Base-by-base conservation (phyloP, 805 yeast species). In the Jamesozyma piceae region DNA sequence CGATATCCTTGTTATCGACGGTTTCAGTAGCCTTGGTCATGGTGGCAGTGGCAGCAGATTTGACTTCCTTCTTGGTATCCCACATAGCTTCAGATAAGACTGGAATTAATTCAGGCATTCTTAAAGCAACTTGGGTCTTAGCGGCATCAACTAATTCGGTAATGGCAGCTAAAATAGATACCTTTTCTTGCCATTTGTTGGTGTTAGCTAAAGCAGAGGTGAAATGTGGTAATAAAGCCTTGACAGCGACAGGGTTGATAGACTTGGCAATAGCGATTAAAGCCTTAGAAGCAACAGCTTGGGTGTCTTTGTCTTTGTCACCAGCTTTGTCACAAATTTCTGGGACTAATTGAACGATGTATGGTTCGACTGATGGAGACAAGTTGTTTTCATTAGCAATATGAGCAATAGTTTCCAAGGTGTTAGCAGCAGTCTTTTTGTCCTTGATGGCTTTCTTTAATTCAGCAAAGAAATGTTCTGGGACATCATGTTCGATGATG, bases 61-160 rank as follows among this genome's bases (percentile, higher is more conserved):
- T 92, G 67, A 92, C 98, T 66, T 92, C 97, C 72, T 78, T 76
- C 82, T 92, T 92, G 73, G 99, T 92, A 74, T 92, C 98, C 99
- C 99, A 92, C 97, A 92, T 92, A 63, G 97, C 87, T 77, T 92
- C 99, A 60, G 98, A 92, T 63, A 92, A 75, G 56, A 82, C 92
- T 71, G 99, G 98, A 63, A 92, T 90, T 69, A 92, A 80, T 78
- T 92, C 97, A 64, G 97, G 95, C 97, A 92, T 92, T 80, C 98
- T 88, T 64, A 92, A 78, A 59, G 98, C 95, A 58, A 92, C 75
- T 78, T 89, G 99, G 60, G 72, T 83, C 72, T 89, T 90, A 60
- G 98, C 96, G 57, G 87, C 76, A 66, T 86, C 95, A 60, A 92
- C 98, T 64, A 90, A 75, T 57, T 78, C 78, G 54, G 95, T 71